Evolutionary conservation across 441 rosid genomes (phyloP).

Genomic region (Gossypium lobatum): DNA sequence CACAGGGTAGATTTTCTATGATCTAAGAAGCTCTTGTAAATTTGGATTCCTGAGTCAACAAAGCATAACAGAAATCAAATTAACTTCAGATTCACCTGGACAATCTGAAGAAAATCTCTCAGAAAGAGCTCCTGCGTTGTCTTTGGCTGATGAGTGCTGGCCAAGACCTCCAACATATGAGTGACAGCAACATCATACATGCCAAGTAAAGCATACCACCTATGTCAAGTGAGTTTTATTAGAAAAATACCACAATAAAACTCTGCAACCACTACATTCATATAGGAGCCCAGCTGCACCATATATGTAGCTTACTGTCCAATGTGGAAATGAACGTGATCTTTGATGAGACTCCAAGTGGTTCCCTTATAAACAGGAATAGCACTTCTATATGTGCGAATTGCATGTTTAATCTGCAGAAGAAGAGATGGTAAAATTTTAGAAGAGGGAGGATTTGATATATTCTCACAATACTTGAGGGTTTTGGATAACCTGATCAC

Average conservation of each 20-base stretch:
- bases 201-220: constrained; percentile 96
- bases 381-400: constrained; percentile 89
- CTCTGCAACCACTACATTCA: constrained; percentile 10
- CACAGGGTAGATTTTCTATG: constrained; percentile 1
- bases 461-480: constrained; percentile 12
- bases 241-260: constrained; percentile 21
- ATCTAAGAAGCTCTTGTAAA: constrained; percentile 7
- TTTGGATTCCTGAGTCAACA: constrained; percentile 7
- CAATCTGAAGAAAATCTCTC: constrained; percentile 73
- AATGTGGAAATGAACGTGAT: constrained; percentile 91
- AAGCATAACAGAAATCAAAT: constrained; percentile 14
- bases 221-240: constrained; percentile 24
- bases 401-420: constrained; percentile 87
- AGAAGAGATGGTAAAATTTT: neutral
- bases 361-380: constrained; percentile 81
- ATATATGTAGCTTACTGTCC: constrained; percentile 75
- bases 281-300: constrained; percentile 17
- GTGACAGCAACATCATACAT: constrained; percentile 81
- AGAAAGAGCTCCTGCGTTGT: constrained; percentile 86
- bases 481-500: constrained; percentile 76
- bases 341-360: constrained; percentile 87
- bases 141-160: constrained; percentile 84
- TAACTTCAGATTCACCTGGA: constrained; percentile 46
- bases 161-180: constrained; percentile 81
- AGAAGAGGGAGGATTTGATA: constrained; percentile 11